Evolutionary conservation across 345 rosid species (phyloP).

Genomic region (Populus simonii): DNA sequence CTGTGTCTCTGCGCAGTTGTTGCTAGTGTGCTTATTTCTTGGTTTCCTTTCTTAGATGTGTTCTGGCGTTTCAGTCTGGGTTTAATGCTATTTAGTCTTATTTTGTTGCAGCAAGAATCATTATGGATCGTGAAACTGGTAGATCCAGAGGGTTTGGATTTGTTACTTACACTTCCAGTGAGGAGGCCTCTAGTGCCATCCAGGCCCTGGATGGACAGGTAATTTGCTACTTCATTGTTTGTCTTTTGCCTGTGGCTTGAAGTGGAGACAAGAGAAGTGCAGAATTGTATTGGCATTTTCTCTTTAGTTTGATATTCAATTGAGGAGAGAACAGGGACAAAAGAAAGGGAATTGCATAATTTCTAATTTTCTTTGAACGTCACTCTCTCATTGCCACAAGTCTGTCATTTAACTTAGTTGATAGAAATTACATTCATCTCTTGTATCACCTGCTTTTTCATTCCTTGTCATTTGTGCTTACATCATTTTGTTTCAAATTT

Average conservation of each 20-base stretch:
- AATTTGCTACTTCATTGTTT: slow-evolving; percentile 1
- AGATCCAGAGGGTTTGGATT: slow-evolving; percentile 95
- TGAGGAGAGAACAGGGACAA: not conserved
- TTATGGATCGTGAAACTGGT: slow-evolving; percentile 86
- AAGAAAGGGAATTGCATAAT: no score
- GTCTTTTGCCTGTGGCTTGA: not conserved
- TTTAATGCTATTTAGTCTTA: not conserved
- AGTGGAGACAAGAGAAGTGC: not conserved
- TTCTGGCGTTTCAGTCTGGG: not conserved
- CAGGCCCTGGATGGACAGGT: slow-evolving; percentile 99
- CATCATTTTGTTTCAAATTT: not conserved
- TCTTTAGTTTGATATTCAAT: not conserved
- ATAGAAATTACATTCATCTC: not conserved
- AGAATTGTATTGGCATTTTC: not conserved
- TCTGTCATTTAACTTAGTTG: not conserved
- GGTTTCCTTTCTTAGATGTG: not conserved
- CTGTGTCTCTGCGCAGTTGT: no score
- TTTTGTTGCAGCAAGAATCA: slow-evolving; percentile 62
- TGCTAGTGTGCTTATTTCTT: not conserved
- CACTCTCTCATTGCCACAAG: not conserved
- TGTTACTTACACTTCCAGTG: slow-evolving; percentile 56
- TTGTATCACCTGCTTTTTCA: not conserved
- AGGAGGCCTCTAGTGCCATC: slow-evolving; percentile 83
- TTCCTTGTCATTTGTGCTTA: not conserved
- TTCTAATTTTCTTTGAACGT: not conserved